These are phyloP conservation scores for Lecanicillium sp. DNA, from an alignment of 2,329 filamentous ascomycete species.

Conservation along the genomic window DNA sequence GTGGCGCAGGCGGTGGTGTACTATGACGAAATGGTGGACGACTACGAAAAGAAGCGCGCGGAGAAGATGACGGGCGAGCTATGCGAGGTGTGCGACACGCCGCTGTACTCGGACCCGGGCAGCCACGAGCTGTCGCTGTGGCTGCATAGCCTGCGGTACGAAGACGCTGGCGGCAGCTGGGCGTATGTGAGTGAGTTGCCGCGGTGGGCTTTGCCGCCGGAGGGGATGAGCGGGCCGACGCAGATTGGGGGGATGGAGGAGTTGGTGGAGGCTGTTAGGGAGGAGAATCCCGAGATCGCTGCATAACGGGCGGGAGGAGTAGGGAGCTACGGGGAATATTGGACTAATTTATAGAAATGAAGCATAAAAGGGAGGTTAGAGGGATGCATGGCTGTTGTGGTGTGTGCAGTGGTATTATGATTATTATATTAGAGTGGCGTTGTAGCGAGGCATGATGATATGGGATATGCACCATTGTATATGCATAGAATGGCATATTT, in stretches of 20 bases:
- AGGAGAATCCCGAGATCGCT: slow-evolving; percentile 32
- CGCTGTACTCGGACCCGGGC: slow-evolving; percentile 88
- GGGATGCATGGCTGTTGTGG: too few species aligned
- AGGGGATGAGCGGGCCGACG: slow-evolving; percentile 61
- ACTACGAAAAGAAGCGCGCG: slow-evolving; percentile 82
- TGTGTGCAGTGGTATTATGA: too few species aligned
- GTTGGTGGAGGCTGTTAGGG: slow-evolving; percentile 46
- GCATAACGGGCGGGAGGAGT: background rate
- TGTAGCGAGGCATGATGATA: too few species aligned
- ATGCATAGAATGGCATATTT: too few species aligned
- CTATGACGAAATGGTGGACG: slow-evolving; percentile 85
- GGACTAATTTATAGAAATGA: background rate
- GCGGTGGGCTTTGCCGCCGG: slow-evolving; percentile 76
- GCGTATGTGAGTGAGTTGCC: slow-evolving; percentile 80
- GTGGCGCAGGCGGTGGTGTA: slow-evolving; percentile 86
- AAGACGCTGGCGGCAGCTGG: slow-evolving; percentile 77
- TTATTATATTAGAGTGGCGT: too few species aligned
- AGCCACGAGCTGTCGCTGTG: slow-evolving; percentile 86
- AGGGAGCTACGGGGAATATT: background rate
- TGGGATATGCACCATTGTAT: too few species aligned
- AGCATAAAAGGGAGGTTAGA: slow-evolving; percentile 3
- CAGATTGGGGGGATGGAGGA: slow-evolving; percentile 55
- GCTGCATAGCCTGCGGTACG: slow-evolving; percentile 85
- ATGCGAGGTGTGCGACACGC: slow-evolving; percentile 76
- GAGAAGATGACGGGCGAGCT: slow-evolving; percentile 85